These are phyloP conservation scores for Phytophthora cactorum DNA, from an alignment of 352 stramenopile genomes.

Conservation along the genomic window DNA sequence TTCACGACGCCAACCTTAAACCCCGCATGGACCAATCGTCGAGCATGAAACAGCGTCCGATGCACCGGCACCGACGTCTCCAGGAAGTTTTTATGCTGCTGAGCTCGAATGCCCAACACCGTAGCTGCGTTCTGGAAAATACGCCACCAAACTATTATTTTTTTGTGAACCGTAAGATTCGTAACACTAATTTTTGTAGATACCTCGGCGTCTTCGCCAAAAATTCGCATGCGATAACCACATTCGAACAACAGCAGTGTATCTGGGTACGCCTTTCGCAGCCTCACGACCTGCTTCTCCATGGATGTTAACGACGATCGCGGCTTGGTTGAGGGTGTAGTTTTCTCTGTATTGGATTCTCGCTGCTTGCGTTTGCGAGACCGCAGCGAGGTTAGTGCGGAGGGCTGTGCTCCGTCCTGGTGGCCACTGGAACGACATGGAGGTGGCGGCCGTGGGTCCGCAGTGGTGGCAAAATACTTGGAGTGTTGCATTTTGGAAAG, in stretches of 20 bases:
- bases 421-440: not conserved
- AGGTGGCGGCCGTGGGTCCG: not conserved
- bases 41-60: constrained; percentile 46
- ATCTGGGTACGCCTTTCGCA: constrained; percentile 51
- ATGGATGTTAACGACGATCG: constrained; percentile 58
- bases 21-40: constrained; percentile 49
- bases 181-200: not conserved
- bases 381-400: constrained; percentile 8
- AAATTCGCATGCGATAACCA: constrained; percentile 84
- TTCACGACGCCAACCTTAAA: constrained; percentile 74
- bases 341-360: constrained; percentile 4
- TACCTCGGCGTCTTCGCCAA: constrained; percentile 70
- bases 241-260: constrained; percentile 79
- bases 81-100: constrained; percentile 46
- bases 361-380: constrained; percentile 28
- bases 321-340: not conserved
- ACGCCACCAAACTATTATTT: not conserved
- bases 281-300: constrained; percentile 73
- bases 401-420: not conserved
- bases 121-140: constrained; percentile 32
- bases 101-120: constrained; percentile 46
- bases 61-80: constrained; percentile 60
- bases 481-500: constrained; percentile 5
- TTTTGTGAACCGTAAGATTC: not conserved
- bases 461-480: not conserved